A percentile compares a stretch with the other conserved stretches of the same genome.
Evolutionary conservation across 2,329 filamentous ascomycete genomes (phyloP).

Genomic region (Colletotrichum orchidophilum): DNA sequence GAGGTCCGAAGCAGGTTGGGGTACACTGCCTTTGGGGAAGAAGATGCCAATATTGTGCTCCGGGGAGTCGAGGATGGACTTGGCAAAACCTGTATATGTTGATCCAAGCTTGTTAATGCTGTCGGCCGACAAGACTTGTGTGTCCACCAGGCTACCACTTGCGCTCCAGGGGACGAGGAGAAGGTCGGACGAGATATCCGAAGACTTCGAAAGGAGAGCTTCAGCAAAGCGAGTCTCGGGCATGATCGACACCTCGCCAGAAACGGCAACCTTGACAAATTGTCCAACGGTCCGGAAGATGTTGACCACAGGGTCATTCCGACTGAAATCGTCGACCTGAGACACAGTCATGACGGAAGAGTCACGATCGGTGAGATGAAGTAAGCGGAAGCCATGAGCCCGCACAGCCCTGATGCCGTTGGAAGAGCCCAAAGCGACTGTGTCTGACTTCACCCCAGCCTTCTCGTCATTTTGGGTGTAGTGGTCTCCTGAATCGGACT

Average conservation of each 20-base stretch:
- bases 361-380: slow-evolving; percentile 90
- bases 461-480: slow-evolving; percentile 33
- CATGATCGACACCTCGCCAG: slow-evolving; percentile 82
- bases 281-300: slow-evolving; percentile 90
- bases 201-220: slow-evolving; percentile 75
- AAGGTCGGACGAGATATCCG: slow-evolving; percentile 76
- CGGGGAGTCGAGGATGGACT: slow-evolving; percentile 69
- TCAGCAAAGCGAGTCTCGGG: slow-evolving; percentile 83
- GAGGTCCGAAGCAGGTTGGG: slow-evolving; percentile 49
- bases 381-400: slow-evolving; percentile 84
- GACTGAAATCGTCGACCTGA: slow-evolving; percentile 77
- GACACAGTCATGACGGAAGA: slow-evolving; percentile 96
- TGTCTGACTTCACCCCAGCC: not conserved
- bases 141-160: slow-evolving; percentile 70
- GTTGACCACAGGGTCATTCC: slow-evolving; percentile 86
- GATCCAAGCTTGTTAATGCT: slow-evolving; percentile 47
- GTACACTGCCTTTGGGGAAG: slow-evolving; percentile 73
- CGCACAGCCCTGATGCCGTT: slow-evolving; percentile 60
- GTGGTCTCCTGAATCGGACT: slow-evolving; percentile 31
- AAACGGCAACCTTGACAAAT: slow-evolving; percentile 83
- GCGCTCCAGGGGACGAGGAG: slow-evolving; percentile 92
- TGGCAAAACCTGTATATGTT: slow-evolving; percentile 79
- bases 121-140: slow-evolving; percentile 21
- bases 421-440: not conserved
- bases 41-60: slow-evolving; percentile 79